Base-by-base conservation (phyloP, 176 grass and related monocot species). In the Oryza meridionalis region DNA sequence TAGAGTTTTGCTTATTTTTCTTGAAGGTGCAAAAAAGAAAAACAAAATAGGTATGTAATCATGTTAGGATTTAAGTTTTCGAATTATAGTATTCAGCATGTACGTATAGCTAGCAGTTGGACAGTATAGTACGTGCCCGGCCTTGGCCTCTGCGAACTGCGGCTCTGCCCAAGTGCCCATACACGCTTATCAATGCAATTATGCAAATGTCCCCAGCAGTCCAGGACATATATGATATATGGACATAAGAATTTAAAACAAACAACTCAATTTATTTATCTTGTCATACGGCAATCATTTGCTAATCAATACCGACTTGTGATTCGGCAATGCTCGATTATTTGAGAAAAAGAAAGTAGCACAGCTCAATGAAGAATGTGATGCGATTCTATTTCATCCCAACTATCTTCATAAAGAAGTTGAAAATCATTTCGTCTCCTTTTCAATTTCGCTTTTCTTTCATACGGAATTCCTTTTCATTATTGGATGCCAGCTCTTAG, bases 401-500 rank as follows among this genome's bases (percentile, higher is more conserved):
- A 76, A 62, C 62, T 68, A 13, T 78, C 74, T 44, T 26, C 17
- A 32, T 61, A 53, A 32, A 84, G 45, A 80, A 40, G 35, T 75
- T 4, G 3, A 74, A 49, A 73, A 37, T 21, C 50, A 73, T 68
- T 49, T 15, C 21, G 7, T 43, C 51, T 2, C 1, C 24, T n/a
- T 68, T 73, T 55, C 10, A 15, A 13, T 45, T 82, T 46, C 59
- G 15, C 25, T 67, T 82, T 86, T 44, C 6, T 67, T 37, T 58
- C 33, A 42, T 32, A n/a, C 44, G 32, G 32, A 25, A 45, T 66
- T 66, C 62, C 44, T 24, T 59, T 86, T 24, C 73, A 82, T 82
- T 90, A 62, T n/a, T 84, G 79, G 84, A 13, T 73, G 88, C 67
- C 88, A 90, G 83, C 88, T 90, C 67, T 81, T 72, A 82, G 84